Evolutionary conservation across 2,329 filamentous ascomycete genomes (phyloP).

Genomic region (Macrophomina tecta): DNA sequence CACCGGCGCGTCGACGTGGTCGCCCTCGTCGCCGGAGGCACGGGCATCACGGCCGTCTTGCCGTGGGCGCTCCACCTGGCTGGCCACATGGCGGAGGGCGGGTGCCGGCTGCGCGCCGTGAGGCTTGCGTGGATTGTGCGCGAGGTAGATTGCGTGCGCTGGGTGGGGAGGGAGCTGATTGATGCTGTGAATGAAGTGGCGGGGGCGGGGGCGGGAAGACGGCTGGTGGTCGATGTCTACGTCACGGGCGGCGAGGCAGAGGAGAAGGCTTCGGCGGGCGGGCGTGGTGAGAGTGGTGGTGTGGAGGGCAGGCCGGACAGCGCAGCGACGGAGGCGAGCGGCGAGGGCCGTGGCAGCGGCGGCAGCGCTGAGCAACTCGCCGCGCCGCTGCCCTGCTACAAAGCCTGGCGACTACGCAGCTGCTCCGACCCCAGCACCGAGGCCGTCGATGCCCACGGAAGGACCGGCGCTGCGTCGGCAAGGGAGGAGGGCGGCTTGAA

Average conservation of each 20-base stretch:
- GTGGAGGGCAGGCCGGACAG: neutral
- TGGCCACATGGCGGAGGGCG: slow-evolving; percentile 9
- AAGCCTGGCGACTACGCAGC: too few relatives aligned
- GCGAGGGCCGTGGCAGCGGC: neutral
- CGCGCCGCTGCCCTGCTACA: too few relatives aligned
- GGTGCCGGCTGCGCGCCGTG: slow-evolving; percentile 20
- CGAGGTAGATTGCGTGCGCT: slow-evolving; percentile 26
- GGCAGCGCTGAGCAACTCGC: neutral
- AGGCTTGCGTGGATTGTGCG: slow-evolving; percentile 32
- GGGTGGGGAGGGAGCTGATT: slow-evolving; percentile 30
- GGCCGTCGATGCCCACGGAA: too few relatives aligned
- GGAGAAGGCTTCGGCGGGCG: neutral
- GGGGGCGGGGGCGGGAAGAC: neutral
- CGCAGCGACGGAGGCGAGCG: neutral
- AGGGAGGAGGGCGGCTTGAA: too few relatives aligned
- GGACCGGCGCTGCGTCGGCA: too few relatives aligned
- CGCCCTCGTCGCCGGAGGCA: slow-evolving; percentile 31
- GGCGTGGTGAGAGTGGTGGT: neutral
- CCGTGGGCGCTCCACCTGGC: slow-evolving; percentile 31
- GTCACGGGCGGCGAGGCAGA: slow-evolving; percentile 21
- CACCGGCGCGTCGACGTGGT: slow-evolving; percentile 32
- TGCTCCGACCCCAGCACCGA: too few relatives aligned
- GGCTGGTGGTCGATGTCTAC: slow-evolving; percentile 30
- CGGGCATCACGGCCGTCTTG: slow-evolving; percentile 30
- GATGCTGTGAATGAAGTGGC: neutral